These are phyloP conservation scores for Botrytis medusae DNA, from an alignment of 2,329 filamentous ascomycete species.

Conservation along the genomic window DNA sequence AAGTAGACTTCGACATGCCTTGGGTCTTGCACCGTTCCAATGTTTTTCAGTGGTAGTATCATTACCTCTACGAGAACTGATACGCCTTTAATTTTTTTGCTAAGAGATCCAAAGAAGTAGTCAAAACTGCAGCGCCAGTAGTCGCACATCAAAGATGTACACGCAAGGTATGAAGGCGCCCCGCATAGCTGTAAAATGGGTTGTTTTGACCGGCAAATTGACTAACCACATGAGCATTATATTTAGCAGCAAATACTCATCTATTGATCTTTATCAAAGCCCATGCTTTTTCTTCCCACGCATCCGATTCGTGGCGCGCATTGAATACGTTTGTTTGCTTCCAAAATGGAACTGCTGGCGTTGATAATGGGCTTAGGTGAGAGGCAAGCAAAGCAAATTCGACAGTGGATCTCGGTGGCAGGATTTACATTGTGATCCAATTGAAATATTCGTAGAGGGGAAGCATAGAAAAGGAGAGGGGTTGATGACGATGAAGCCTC, in stretches of 20 bases:
- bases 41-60: not conserved
- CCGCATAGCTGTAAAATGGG: not conserved
- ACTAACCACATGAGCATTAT: not conserved
- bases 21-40: not conserved
- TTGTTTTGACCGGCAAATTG: not conserved
- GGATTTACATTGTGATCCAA: slow-evolving; percentile 2
- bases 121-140: not conserved
- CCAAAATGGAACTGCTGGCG: not conserved
- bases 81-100: not conserved
- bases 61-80: not conserved
- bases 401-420: not conserved
- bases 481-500: slow-evolving; percentile 18
- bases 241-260: not conserved
- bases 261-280: not conserved
- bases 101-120: not conserved
- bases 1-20: not conserved
- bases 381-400: slow-evolving; percentile 9
- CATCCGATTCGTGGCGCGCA: not conserved
- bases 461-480: not conserved
- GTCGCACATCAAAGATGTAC: not conserved
- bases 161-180: not conserved
- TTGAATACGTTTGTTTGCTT: not conserved
- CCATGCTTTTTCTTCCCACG: not conserved
- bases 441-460: not conserved
- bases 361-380: not conserved